These are phyloP conservation scores for Sporobolomyces pararoseus DNA, from an alignment of 768 basidiomycete genomes.

Conservation along the genomic window DNA sequence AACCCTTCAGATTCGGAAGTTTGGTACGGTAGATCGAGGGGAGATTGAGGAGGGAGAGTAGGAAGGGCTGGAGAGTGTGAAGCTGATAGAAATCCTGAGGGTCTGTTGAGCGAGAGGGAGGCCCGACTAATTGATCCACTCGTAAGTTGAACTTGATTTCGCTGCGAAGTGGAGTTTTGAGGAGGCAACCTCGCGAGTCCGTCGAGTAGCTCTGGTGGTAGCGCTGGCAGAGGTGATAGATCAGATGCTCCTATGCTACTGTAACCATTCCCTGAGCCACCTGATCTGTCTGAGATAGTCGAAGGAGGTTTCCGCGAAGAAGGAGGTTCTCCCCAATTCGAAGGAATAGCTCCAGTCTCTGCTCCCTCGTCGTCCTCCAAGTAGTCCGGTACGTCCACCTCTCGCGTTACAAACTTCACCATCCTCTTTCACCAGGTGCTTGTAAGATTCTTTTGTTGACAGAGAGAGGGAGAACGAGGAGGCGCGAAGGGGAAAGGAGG, in stretches of 20 bases:
- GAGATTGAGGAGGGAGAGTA: not conserved
- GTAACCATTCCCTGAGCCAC: not conserved
- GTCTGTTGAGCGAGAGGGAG: not conserved
- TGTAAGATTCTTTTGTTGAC: not conserved
- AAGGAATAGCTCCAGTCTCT: constrained; percentile 5
- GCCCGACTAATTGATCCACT: not conserved
- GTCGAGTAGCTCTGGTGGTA: constrained; percentile 25
- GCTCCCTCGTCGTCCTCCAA: not conserved
- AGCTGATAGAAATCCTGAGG: not conserved
- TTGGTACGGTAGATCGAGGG: not conserved
- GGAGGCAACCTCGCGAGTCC: constrained; percentile 25
- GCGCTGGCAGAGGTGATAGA: not conserved
- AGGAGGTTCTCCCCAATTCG: constrained; percentile 5
- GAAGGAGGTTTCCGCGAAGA: not conserved
- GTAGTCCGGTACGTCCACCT: constrained; percentile 1
- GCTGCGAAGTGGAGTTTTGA: not conserved
- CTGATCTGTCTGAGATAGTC: not conserved
- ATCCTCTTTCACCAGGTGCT: not conserved
- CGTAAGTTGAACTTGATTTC: not conserved
- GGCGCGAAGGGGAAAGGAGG: not conserved
- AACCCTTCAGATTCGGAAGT: constrained; percentile 5
- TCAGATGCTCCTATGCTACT: not conserved
- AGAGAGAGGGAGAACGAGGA: not conserved
- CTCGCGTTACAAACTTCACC: constrained; percentile 9
- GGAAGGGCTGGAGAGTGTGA: not conserved